These are phyloP conservation scores for Suillus ampliporus DNA, from an alignment of 768 basidiomycete genomes.

Conservation along the genomic window DNA sequence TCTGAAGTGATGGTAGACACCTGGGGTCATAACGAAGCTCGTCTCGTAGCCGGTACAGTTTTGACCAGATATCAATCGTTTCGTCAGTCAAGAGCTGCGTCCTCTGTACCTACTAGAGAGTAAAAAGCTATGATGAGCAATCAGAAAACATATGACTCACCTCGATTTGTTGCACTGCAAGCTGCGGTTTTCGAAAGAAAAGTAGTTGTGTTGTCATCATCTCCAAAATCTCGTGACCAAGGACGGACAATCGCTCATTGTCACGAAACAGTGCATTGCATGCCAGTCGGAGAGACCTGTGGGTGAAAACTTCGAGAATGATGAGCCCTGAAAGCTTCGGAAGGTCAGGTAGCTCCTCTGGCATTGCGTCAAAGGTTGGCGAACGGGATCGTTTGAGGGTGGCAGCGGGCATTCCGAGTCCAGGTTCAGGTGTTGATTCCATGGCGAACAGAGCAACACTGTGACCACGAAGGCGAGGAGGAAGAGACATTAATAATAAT, in stretches of 20 bases:
- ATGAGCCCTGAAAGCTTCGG: conserved; percentile 59
- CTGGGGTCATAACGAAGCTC: conserved; percentile 39
- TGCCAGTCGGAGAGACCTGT: conserved; percentile 61
- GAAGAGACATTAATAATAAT: conserved; percentile 39
- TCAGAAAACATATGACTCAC: conserved; percentile 44
- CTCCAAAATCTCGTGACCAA: conserved; percentile 56
- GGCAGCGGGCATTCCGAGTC: conserved; percentile 28
- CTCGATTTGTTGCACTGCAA: conserved; percentile 53
- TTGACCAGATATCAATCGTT: conserved; percentile 44
- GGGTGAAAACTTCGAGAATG: conserved; percentile 72
- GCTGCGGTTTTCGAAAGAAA: conserved; percentile 56
- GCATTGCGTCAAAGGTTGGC: conserved; percentile 24
- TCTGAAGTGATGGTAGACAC: conserved; percentile 31
- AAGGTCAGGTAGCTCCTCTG: conserved; percentile 45
- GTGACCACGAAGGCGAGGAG: conserved; percentile 41
- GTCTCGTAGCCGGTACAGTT: conserved; percentile 41
- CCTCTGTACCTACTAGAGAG: conserved; percentile 31
- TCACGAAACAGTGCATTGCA: conserved; percentile 51
- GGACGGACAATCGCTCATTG: conserved; percentile 59
- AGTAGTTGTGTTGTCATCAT: conserved; percentile 51
- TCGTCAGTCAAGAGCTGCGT: conserved; percentile 34
- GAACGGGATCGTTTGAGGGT: conserved; percentile 47
- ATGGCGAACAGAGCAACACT: conserved; percentile 38
- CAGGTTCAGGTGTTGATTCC: conserved; percentile 35
- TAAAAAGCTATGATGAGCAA: conserved; percentile 1